Percentiles rank a stretch among this genome's conserved stretches.
Evolutionary conservation across 495 filamentous ascomycete species (phyloP).

Genomic region (Penicillium bialowiezense): DNA sequence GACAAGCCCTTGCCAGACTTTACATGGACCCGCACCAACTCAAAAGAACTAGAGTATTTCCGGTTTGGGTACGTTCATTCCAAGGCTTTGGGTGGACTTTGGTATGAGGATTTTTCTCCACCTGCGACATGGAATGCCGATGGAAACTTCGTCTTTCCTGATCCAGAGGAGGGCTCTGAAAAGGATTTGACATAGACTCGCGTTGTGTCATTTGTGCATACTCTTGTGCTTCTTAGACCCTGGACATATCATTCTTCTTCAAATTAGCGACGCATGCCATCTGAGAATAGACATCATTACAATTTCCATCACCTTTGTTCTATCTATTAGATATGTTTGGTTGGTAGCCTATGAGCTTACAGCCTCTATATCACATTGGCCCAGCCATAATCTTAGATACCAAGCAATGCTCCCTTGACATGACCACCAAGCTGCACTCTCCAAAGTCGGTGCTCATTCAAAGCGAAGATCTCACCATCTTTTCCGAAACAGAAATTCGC

Average conservation of each 20-base stretch:
- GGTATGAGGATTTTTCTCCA: slow-evolving; percentile 72
- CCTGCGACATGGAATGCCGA: slow-evolving; percentile 65
- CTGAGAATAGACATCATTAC: too few species aligned
- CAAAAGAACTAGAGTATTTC: slow-evolving; percentile 66
- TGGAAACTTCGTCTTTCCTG: slow-evolving; percentile 44
- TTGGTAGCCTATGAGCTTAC: too few species aligned
- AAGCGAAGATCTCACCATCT: slow-evolving; percentile 38
- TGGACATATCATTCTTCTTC: background rate
- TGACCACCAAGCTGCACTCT: slow-evolving; percentile 27
- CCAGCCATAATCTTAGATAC: slow-evolving; percentile 1
- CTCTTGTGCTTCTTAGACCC: background rate
- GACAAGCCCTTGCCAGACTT: slow-evolving; percentile 38
- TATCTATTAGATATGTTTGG: too few species aligned
- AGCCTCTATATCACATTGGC: too few species aligned
- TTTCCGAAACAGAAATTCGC: slow-evolving; percentile 47
- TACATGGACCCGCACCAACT: slow-evolving; percentile 39
- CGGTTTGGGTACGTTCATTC: slow-evolving; percentile 70
- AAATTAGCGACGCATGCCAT: background rate
- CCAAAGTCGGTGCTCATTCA: slow-evolving; percentile 42
- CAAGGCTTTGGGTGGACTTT: slow-evolving; percentile 49
- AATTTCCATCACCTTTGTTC: too few species aligned
- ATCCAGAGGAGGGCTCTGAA: slow-evolving; percentile 5
- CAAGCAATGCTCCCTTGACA: slow-evolving; percentile 34
- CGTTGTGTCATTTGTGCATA: background rate
- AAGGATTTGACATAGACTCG: background rate